Evolutionary conservation across 805 yeast species (phyloP).

Genomic region (Priceomyces castillae): DNA sequence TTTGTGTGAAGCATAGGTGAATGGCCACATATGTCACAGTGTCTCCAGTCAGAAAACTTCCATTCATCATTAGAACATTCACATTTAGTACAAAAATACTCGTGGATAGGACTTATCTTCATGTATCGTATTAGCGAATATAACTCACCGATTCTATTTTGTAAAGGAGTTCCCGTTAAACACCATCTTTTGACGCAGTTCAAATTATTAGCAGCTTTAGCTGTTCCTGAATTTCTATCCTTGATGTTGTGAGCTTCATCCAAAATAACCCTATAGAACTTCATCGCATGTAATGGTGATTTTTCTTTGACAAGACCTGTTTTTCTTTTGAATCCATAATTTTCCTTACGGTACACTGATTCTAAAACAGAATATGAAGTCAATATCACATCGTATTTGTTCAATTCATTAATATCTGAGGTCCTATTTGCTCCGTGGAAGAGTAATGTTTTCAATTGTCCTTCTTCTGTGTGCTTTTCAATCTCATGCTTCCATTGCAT

Average conservation of each 20-base stretch:
- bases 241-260: slow-evolving; percentile 99
- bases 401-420: slow-evolving; percentile 52
- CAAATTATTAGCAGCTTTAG: slow-evolving; percentile 81
- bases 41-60: slow-evolving; percentile 79
- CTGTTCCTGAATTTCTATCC: slow-evolving; percentile 90
- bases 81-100: slow-evolving; percentile 92
- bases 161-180: slow-evolving; percentile 93
- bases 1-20: slow-evolving; percentile 93
- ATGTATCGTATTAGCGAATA: slow-evolving; percentile 87
- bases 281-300: slow-evolving; percentile 68
- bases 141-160: slow-evolving; percentile 94
- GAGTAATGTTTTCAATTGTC: slow-evolving; percentile 61
- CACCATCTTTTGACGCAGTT: slow-evolving; percentile 82
- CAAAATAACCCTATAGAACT: slow-evolving; percentile 79
- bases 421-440: slow-evolving; percentile 87
- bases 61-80: slow-evolving; percentile 80
- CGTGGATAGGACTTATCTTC: slow-evolving; percentile 79
- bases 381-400: slow-evolving; percentile 70
- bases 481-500: slow-evolving; percentile 98
- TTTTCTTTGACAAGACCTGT: slow-evolving; percentile 68
- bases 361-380: slow-evolving; percentile 94
- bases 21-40: slow-evolving; percentile 86
- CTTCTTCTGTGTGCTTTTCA: slow-evolving; percentile 70
- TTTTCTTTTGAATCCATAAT: slow-evolving; percentile 77
- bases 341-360: slow-evolving; percentile 78